Evolutionary conservation across 352 stramenopile species (phyloP), one percentile per base, ranked within the genome.

Genomic region (Phytopythium oedochilum): DNA sequence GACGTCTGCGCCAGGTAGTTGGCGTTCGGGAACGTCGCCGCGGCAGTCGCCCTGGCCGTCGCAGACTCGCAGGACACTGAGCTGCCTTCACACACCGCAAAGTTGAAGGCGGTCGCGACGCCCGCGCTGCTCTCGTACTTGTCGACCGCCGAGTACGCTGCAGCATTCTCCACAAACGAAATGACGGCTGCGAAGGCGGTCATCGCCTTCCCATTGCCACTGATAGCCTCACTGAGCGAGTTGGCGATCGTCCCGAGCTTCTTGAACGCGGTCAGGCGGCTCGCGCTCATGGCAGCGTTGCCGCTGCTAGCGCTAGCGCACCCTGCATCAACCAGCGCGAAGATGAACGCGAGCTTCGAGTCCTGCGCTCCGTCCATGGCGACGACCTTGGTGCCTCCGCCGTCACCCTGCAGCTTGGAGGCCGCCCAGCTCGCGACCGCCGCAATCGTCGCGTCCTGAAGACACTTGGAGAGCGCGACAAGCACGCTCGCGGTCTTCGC

Each of bases 391-490:
- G 57, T 38, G 3, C 62, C 22, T 9, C n/a, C 29, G 11, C 5
- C 23, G 20, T 28, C 29, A 20, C 31, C 31, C 18, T 5, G 20
- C 31, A 53, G 47, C 47, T 53, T 53, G 8, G 47, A 22, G 34
- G 9, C 23, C 32, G 32, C 29, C 47, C 47, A 53, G 47, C 15
- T 43, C 2, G 32, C 47, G 31, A 53, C 43, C 18, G 20, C 20
- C 4, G 43, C 23, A 20, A 73, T 35, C 5, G 50, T 68, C 39
- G 59, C 55, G 36, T 82, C 57, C 52, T 75, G 72, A 20, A 88
- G 54, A 25, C 79, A 89, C 57, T 88, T 85, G 59, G 76, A 86
- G 63, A 89, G 70, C n/a, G 69, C 72, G 15, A 89, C 53, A 17
- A 88, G 53, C 31, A 89, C 75, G 5, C 22, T 34, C 8, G 47